Conservation (phyloP, 140 eudicot genomes). For the Senecio squalidus region DNA sequence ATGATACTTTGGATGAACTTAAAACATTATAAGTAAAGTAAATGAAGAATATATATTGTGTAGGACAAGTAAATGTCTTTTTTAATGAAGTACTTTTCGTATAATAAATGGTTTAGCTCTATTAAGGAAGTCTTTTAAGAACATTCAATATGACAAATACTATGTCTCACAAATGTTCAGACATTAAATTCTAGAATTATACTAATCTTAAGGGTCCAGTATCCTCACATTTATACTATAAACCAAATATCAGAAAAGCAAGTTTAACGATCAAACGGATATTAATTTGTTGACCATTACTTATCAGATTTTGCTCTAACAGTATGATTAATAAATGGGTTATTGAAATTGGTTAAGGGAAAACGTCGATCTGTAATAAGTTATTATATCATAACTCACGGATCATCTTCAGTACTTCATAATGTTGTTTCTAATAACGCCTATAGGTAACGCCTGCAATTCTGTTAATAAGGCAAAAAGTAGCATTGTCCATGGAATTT, state of each 20-base stretch:
- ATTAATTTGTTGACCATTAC: too few relatives aligned
- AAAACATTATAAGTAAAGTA: not conserved
- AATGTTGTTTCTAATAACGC: too few relatives aligned
- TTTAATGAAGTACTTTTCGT: not conserved
- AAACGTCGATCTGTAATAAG: too few relatives aligned
- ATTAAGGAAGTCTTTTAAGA: not conserved
- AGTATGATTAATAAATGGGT: too few relatives aligned
- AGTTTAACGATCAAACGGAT: too few relatives aligned
- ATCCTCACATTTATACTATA: not conserved
- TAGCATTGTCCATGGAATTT: too few relatives aligned
- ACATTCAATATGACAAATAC: slow-evolving; percentile 3
- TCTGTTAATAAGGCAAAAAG: too few relatives aligned
- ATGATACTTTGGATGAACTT: not conserved
- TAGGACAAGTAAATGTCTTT: not conserved
- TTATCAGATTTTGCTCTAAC: not conserved
- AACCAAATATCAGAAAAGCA: not conserved
- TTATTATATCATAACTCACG: too few relatives aligned
- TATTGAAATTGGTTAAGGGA: too few relatives aligned
- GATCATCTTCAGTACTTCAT: too few relatives aligned
- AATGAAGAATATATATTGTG: too few relatives aligned
- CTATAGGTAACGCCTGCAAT: too few relatives aligned
- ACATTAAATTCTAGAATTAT: not conserved
- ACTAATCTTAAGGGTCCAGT: not conserved
- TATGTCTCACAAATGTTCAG: not conserved
- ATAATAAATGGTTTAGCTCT: not conserved